phyloP scores from a whole-genome alignment of 2,329 filamentous ascomycete species.

The Diplodia sapinea region DNA sequence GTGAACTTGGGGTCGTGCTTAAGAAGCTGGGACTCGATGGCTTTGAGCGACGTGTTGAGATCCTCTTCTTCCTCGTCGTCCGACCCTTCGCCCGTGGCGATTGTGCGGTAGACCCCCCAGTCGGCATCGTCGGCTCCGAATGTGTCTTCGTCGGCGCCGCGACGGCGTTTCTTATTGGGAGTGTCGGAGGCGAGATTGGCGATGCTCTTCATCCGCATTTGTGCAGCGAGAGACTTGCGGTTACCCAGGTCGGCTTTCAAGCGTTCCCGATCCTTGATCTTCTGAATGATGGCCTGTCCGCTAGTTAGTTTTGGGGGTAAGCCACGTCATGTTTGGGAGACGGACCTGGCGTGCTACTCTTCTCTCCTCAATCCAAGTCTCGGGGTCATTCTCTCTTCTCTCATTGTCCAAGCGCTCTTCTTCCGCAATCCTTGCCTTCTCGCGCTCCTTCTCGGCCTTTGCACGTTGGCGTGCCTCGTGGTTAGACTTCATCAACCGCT shows the following conservation, averaged over 20 bases:
- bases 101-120: slow-evolving; percentile 95
- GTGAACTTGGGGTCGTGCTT: slow-evolving; percentile 87
- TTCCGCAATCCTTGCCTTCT: slow-evolving; percentile 82
- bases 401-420: slow-evolving; percentile 84
- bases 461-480: slow-evolving; percentile 91
- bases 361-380: slow-evolving; percentile 84
- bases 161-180: slow-evolving; percentile 80
- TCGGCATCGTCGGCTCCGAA: slow-evolving; percentile 98
- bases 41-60: slow-evolving; percentile 72
- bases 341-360: slow-evolving; percentile 68
- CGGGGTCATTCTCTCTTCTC: slow-evolving; percentile 80
- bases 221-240: slow-evolving; percentile 92
- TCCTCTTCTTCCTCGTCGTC: slow-evolving; percentile 95
- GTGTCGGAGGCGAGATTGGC: slow-evolving; percentile 93
- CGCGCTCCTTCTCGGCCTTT: slow-evolving; percentile 92
- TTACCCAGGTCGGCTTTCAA: slow-evolving; percentile 95
- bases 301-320: slow-evolving; percentile 21
- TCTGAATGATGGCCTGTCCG: slow-evolving; percentile 69
- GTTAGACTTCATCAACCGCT: slow-evolving; percentile 91
- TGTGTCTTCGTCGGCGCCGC: slow-evolving; percentile 89
- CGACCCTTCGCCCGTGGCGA: slow-evolving; percentile 78
- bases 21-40: slow-evolving; percentile 82
- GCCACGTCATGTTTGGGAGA: not conserved
- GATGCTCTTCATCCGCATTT: slow-evolving; percentile 98
- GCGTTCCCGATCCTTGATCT: slow-evolving; percentile 91